Conservation (phyloP, 768 basidiomycete species). For the Hemileccinum rubropunctum region DNA sequence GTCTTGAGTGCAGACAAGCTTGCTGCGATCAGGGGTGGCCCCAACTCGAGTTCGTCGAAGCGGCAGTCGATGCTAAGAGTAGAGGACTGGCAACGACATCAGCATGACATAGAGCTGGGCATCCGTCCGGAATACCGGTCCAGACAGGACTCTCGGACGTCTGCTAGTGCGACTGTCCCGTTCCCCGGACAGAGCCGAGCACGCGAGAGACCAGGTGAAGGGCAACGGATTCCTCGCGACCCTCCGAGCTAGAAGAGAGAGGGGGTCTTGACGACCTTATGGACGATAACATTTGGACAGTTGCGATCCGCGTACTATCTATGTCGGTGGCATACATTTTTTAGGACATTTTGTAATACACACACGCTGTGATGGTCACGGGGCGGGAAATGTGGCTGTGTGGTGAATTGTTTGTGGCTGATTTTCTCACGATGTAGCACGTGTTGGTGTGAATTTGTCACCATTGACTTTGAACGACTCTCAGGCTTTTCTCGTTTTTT, state of each 20-base stretch:
- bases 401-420: slow-evolving; percentile 17
- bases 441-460: slow-evolving; percentile 30
- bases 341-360: slow-evolving; percentile 22
- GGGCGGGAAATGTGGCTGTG: slow-evolving; percentile 10
- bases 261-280: slow-evolving; percentile 7
- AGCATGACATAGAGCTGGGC: slow-evolving; percentile 45
- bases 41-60: slow-evolving; percentile 45
- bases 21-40: slow-evolving; percentile 36
- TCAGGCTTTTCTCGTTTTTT: slow-evolving; percentile 38
- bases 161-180: slow-evolving; percentile 26
- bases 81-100: slow-evolving; percentile 81
- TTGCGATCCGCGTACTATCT: too few species aligned
- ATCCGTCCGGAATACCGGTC: slow-evolving; percentile 24
- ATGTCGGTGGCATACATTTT: slow-evolving; percentile 4
- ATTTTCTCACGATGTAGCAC: slow-evolving; percentile 29
- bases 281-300: slow-evolving; percentile 24
- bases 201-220: slow-evolving; percentile 24
- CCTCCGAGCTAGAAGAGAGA: slow-evolving; percentile 34
- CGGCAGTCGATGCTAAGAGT: slow-evolving; percentile 77
- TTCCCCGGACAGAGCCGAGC: slow-evolving; percentile 30
- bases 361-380: slow-evolving; percentile 7
- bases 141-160: slow-evolving; percentile 25
- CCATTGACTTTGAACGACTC: slow-evolving; percentile 22
- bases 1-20: slow-evolving; percentile 60
- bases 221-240: slow-evolving; percentile 37